phyloP scores from a whole-genome alignment of 1,284 basidiomycete genomes.

The Tylopilus orsonianus region DNA sequence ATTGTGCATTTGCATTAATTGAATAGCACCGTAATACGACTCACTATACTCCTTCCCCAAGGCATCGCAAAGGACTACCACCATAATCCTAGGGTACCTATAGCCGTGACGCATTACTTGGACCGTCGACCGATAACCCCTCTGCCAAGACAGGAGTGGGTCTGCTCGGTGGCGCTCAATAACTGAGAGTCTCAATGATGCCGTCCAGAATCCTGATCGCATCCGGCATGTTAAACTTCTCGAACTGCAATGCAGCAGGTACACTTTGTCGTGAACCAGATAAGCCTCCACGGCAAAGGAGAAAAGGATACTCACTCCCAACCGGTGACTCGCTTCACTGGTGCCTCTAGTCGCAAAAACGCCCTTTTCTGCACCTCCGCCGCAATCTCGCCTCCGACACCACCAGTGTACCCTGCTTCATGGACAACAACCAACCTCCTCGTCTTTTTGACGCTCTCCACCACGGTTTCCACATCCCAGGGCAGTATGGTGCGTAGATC shows the following conservation, averaged over 20 bases:
- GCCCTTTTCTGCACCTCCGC: conserved; percentile 85
- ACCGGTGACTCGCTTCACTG: conserved; percentile 81
- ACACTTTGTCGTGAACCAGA: conserved; percentile 46
- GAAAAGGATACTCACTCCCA: conserved; percentile 77
- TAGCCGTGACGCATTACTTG: not conserved
- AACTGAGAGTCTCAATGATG: conserved; percentile 79
- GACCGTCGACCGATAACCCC: not conserved
- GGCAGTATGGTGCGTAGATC: conserved; percentile 89
- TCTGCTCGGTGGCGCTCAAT: conserved; percentile 43
- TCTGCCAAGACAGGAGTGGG: not conserved
- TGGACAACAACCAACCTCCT: conserved; percentile 88
- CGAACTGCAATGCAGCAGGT: conserved; percentile 80
- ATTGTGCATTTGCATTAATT: conserved; percentile 3
- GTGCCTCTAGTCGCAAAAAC: conserved; percentile 85
- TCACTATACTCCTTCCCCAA: no score
- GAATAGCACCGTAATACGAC: no score
- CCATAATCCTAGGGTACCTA: conserved; percentile 2
- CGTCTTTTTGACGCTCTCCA: conserved; percentile 81
- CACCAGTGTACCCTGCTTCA: conserved; percentile 83
- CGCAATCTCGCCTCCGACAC: conserved; percentile 85
- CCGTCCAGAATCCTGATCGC: conserved; percentile 80
- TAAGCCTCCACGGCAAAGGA: not conserved
- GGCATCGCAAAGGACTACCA: not conserved
- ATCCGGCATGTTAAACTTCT: conserved; percentile 91
- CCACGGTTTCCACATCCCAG: conserved; percentile 81